phyloP scores from a whole-genome alignment of 306 rosid genomes.

The Gastrolobium bilobum region DNA sequence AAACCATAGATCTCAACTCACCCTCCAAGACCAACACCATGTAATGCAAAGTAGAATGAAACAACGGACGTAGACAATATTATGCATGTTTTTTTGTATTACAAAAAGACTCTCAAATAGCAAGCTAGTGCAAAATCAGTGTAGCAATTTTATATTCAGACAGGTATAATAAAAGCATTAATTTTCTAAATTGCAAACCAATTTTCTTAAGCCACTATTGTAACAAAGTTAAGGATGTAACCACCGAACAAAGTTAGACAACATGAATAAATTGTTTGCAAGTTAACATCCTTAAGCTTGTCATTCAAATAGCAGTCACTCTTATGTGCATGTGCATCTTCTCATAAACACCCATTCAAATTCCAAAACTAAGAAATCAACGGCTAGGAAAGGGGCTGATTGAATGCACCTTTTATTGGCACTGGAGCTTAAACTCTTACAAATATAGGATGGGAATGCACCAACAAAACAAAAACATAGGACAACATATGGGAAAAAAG shows the following conservation, averaged over 20 bases:
- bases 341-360: constrained; percentile 32
- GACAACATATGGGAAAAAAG: constrained; percentile 9
- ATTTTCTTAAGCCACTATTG: background rate
- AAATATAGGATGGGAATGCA: background rate
- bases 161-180: no score
- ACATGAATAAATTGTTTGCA: background rate
- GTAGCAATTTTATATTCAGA: background rate
- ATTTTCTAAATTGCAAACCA: background rate
- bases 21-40: no score
- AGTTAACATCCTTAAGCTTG: background rate
- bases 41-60: background rate
- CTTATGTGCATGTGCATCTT: background rate
- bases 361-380: background rate
- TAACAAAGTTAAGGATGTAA: constrained; percentile 5
- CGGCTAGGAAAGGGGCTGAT: background rate
- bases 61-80: background rate
- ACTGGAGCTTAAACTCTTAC: background rate
- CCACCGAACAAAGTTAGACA: background rate
- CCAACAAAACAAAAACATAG: background rate
- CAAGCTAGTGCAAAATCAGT: constrained; percentile 10
- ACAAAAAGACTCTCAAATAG: background rate
- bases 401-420: background rate
- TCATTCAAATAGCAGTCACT: background rate
- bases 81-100: background rate
- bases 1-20: no score